A percentile compares a stretch with the other conserved stretches of the same genome.
Conservation (phyloP, 2,329 filamentous ascomycete genomes). For the Lasiodiplodia gonubiensis region DNA sequence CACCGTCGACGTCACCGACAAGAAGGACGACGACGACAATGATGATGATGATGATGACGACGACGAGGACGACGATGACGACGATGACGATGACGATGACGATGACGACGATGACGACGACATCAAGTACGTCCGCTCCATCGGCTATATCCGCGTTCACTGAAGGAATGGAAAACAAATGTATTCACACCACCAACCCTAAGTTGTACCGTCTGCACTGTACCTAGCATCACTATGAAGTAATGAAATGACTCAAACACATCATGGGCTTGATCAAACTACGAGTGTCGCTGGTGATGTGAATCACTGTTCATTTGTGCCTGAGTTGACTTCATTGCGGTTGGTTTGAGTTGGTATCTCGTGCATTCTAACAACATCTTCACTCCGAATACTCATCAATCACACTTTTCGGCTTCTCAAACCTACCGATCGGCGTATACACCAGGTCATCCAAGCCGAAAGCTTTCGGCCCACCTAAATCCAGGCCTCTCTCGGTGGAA, state of each 20-base stretch:
- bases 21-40: no score
- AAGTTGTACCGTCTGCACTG: background rate
- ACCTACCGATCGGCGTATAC: slow-evolving; percentile 59
- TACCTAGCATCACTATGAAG: background rate
- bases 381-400: slow-evolving; percentile 54
- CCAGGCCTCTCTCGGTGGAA: slow-evolving; percentile 54
- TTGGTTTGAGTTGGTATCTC: background rate
- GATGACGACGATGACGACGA: no score
- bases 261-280: no score
- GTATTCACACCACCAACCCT: no score
- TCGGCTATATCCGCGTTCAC: no score
- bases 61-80: no score
- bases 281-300: background rate
- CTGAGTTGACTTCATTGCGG: background rate
- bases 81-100: no score
- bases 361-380: background rate
- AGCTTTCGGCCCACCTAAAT: slow-evolving; percentile 57
- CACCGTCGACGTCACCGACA: slow-evolving; percentile 33
- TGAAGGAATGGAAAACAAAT: no score
- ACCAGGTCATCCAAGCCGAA: slow-evolving; percentile 57
- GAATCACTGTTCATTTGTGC: background rate
- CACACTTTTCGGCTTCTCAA: slow-evolving; percentile 58
- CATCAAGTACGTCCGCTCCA: no score
- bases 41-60: no score
- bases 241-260: slow-evolving; percentile 9